Evolutionary conservation across 805 yeast species (phyloP), one percentile per base, ranked within the genome.

Genomic region (Candida nonsorbophila): DNA sequence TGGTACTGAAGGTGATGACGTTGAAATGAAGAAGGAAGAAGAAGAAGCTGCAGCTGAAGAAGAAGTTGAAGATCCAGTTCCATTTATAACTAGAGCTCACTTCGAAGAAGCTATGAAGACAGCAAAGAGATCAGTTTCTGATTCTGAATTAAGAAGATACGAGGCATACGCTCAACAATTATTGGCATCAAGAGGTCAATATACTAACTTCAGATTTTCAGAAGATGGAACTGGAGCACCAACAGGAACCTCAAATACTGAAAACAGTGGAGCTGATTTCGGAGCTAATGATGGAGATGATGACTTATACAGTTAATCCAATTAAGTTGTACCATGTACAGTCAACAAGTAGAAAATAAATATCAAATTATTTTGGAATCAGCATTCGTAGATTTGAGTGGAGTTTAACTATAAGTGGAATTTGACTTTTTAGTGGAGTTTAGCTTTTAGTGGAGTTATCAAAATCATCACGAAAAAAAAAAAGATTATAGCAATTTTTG

Each of bases 61-160:
- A 37, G 85, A 76, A 58, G 84, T 77, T 48, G 87, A 79, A 53
- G 98, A 92, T 57, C 86, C 95, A 17, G 99, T 92, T 45, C 98
- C 99, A 51, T 92, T 62, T 59, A 90, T 92, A 50, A 84, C 95
- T 17, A 84, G 82, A 54, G 81, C 80, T 29, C 99, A 92, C 59
- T 87, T 92, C 49, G 96, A 92, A 63, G 97, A 92, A 70, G 99
- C 99, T 26, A 92, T 92, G 99, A 88, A 90, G 79, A 87, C 97
- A 1, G 99, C 98, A 30, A 83, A 87, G 63, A 84, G 97, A 50
- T 88, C 97, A 33, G 99, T 92, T 27, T 80, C 94, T 22, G 97
- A 94, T 53, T 84, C 96, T 21, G 98, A 92, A 64, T 74, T 92
- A 53, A 92, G 99, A 66, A 88, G 98, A 65, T 92, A 92, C 59